Evolutionary conservation across 1,284 basidiomycete genomes (phyloP).

Genomic region (Spongispora temasekensis): DNA sequence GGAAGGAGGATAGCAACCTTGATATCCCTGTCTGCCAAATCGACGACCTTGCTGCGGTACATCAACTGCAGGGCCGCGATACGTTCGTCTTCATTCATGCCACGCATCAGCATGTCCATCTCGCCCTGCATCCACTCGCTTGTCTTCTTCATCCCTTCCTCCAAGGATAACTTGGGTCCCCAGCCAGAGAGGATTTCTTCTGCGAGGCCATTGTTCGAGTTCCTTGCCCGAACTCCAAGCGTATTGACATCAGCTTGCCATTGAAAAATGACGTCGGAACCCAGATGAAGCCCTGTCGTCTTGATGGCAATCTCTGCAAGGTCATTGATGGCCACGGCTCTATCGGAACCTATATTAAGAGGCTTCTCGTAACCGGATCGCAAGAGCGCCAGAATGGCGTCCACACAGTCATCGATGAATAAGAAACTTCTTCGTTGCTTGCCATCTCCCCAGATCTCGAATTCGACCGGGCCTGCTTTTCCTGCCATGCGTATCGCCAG

Average conservation of each 20-base stretch:
- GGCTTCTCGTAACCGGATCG: conserved; percentile 37
- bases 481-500: conserved; percentile 32
- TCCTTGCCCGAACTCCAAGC: conserved; percentile 51
- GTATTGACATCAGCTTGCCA: conserved; percentile 36
- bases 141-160: conserved; percentile 49
- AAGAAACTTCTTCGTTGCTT: conserved; percentile 55
- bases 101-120: conserved; percentile 31
- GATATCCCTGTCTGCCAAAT: conserved; percentile 38
- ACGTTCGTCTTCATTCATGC: conserved; percentile 8
- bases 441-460: conserved; percentile 63
- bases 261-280: conserved; percentile 31
- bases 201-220: conserved; percentile 50
- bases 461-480: conserved; percentile 9
- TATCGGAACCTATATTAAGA: conserved; percentile 57
- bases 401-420: conserved; percentile 54
- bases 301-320: conserved; percentile 46
- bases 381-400: conserved; percentile 48
- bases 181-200: conserved; percentile 40
- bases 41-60: conserved; percentile 39
- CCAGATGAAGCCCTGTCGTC: conserved; percentile 34
- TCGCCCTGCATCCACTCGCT: conserved; percentile 47
- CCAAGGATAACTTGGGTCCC: conserved; percentile 42
- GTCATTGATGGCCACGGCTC: conserved; percentile 43
- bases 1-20: conserved; percentile 57
- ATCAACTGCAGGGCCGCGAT: conserved; percentile 24